Conservation (phyloP, 2,329 filamentous ascomycete species). For the Epichloe aotearoae region DNA sequence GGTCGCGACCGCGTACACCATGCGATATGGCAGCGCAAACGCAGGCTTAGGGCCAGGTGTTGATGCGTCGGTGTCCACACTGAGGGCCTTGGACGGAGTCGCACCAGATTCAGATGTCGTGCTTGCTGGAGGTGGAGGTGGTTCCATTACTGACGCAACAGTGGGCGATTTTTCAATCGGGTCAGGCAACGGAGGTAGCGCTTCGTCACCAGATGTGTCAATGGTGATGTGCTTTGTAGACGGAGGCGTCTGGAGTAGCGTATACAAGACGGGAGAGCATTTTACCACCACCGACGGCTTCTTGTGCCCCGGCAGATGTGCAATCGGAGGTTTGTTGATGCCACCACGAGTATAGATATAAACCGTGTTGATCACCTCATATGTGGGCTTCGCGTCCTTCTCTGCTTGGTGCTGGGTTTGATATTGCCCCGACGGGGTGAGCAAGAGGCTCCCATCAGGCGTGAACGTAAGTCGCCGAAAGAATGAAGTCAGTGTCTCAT, state of each 20-base stretch:
- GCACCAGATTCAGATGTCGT: conserved; percentile 33
- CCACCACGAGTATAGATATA: conserved; percentile 96
- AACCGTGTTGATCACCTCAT: conserved; percentile 91
- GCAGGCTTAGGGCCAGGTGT: conserved; percentile 51
- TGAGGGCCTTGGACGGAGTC: conserved; percentile 37
- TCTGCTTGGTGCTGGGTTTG: conserved; percentile 60
- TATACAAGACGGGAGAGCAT: conserved; percentile 85
- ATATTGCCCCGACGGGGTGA: conserved; percentile 92
- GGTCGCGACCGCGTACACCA: conserved; percentile 93
- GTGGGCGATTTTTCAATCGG: conserved; percentile 53
- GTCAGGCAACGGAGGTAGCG: conserved; percentile 73
- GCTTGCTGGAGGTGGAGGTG: conserved; percentile 53
- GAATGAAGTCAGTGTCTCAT: conserved; percentile 94
- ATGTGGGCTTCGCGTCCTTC: conserved; percentile 57
- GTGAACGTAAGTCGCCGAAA: conserved; percentile 90
- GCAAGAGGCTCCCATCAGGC: conserved; percentile 82
- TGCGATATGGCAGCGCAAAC: conserved; percentile 80
- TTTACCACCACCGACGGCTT: conserved; percentile 94
- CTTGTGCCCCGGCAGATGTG: conserved; percentile 91
- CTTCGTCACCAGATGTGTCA: conserved; percentile 78
- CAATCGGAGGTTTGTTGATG: conserved; percentile 90
- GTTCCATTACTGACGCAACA: conserved; percentile 60
- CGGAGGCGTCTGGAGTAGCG: conserved; percentile 53
- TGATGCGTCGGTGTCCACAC: conserved; percentile 30
- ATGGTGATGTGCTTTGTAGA: conserved; percentile 83